Conservation (phyloP, 2,329 filamentous ascomycete genomes). For the Elsinoe fawcettii region DNA sequence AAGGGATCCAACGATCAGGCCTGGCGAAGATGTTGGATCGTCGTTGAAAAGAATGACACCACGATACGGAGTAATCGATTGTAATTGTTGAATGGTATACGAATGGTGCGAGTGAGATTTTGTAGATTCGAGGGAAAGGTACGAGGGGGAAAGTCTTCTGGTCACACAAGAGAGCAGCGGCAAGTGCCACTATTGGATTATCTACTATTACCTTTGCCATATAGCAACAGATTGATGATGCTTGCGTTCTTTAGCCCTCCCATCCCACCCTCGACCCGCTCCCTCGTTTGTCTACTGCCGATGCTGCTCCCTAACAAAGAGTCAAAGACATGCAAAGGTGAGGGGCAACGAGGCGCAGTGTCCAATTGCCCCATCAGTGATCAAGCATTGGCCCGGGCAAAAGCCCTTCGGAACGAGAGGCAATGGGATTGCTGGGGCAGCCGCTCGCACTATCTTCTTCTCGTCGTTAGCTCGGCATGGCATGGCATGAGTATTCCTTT, state of each 20-base stretch:
- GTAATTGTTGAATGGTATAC: background rate
- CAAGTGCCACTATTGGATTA: conserved; percentile 6
- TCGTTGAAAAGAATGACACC: background rate
- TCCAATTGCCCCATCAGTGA: background rate
- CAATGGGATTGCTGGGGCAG: conserved; percentile 10
- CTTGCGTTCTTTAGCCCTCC: background rate
- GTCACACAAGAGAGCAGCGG: background rate
- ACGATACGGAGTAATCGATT: background rate
- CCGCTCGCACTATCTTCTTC: background rate
- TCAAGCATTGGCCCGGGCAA: background rate
- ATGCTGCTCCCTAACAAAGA: background rate
- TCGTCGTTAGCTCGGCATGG: conserved; percentile 4
- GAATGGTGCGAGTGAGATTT: background rate
- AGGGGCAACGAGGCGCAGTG: conserved; percentile 11
- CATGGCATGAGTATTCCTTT: background rate
- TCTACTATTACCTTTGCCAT: background rate
- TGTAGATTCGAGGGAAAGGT: background rate
- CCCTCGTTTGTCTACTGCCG: conserved; percentile 1
- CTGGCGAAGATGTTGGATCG: background rate
- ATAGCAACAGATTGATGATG: conserved; percentile 4
- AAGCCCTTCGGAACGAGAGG: background rate
- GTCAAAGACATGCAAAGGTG: conserved; percentile 3
- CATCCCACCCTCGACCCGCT: background rate
- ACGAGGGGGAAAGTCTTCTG: background rate
- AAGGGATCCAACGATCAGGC: background rate